Evolutionary conservation across 305 asterid genomes (phyloP).

Genomic region (Plantago coronopus): DNA sequence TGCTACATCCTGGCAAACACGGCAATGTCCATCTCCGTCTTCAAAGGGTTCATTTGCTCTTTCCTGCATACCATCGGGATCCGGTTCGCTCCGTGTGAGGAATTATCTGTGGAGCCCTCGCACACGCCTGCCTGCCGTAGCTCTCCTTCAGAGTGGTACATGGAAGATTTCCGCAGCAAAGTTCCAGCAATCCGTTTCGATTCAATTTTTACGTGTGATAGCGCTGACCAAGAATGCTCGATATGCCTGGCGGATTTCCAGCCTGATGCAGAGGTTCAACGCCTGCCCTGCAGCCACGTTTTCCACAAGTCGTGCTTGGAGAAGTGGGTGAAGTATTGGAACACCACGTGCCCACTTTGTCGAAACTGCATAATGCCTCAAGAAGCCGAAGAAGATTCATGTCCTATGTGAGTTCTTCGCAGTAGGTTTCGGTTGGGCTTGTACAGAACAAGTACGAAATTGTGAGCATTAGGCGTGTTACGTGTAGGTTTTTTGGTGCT

Average conservation of each 20-base stretch:
- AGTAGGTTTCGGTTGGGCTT: conserved; percentile 23
- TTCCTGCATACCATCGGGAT: conserved; percentile 71
- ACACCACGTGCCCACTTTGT: conserved; percentile 90
- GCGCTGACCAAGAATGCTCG: conserved; percentile 59
- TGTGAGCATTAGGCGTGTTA: conserved; percentile 6
- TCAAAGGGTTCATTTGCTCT: conserved; percentile 72
- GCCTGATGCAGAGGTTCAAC: conserved; percentile 65
- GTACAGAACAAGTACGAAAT: conserved; percentile 25
- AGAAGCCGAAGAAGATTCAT: conserved; percentile 63
- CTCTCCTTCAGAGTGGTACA: conserved; percentile 58
- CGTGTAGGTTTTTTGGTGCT: conserved; percentile 17
- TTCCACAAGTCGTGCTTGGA: conserved; percentile 81
- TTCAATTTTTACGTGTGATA: conserved; percentile 34
- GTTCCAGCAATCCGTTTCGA: conserved; percentile 57
- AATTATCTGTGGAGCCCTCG: conserved; percentile 47
- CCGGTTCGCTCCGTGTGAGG: conserved; percentile 59
- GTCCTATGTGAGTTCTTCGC: conserved; percentile 65
- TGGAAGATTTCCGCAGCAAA: conserved; percentile 69
- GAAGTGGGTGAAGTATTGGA: conserved; percentile 86
- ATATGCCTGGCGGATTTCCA: conserved; percentile 77
- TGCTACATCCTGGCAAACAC: conserved; percentile 76
- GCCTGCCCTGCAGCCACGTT: conserved; percentile 71
- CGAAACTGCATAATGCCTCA: conserved; percentile 70
- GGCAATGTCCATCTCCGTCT: conserved; percentile 72
- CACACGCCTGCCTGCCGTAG: conserved; percentile 38